Evolutionary conservation across 2,329 filamentous ascomycete genomes (phyloP), one percentile per base, ranked within the genome.

Genomic region (Talaromyces pinophilus): DNA sequence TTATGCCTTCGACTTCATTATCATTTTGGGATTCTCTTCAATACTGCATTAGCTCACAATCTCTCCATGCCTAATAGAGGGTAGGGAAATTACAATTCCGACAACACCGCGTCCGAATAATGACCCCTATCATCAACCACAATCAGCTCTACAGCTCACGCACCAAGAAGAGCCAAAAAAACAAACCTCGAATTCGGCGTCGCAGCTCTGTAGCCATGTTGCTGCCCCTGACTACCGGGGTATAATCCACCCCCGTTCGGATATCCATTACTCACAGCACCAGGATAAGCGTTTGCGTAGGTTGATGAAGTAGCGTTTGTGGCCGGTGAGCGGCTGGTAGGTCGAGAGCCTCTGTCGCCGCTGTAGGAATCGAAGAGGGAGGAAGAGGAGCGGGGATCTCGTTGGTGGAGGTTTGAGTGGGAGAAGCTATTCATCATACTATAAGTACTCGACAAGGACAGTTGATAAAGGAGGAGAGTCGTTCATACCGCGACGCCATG

Each of bases 81-180:
- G 15, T 30, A 5, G 10, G 28, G 11, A 40, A 57, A 62, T 55
- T 22, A 67, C 66, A 67, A 17, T 33, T 65, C 66, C 4, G 62
- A 64, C 63, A 99, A 85, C 59, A 97, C 92, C 22, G 93, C 91
- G 73, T 96, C 90, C 76, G 90, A 94, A 78, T 98, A 98, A 78
- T 97, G 93, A 15, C 94, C 94, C 76, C 90, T 92, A 54, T 61
- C 35, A 28, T 46, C 15, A 7, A 17, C n/a, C 15, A 60, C 19
- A n/a, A 33, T 60, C 15, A 60, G 38, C 15, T 44, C 25, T 22
- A 25, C 4, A 33, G n/a, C n/a, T 22, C 54, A n/a, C 25, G 2
- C 13, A 48, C 33, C 17, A 6, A 38, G 8, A 50, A 50, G 4
- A 35, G 1, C 15, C 10, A 57, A 82, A 38, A 38, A 50, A 25